Evolutionary conservation across 225 moss, liverwort and hornwort species (phyloP), one percentile per base, ranked within the genome.

Genomic region (Rhytidiadelphus loreus): DNA sequence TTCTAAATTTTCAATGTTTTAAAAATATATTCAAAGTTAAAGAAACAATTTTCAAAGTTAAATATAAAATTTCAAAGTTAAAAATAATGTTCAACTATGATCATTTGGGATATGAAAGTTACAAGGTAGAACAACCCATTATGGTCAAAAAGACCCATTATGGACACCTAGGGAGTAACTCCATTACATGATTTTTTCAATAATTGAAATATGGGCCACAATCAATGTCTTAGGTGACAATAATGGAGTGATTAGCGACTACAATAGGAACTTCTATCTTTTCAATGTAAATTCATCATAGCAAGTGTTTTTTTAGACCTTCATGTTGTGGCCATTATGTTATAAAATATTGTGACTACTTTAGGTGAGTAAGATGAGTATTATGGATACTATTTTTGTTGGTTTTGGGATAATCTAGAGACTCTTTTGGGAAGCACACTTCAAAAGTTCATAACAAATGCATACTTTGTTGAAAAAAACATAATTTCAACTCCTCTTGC

Each of bases 361-460:
- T 39, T 39, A 39, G 4, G 2, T 25, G 3, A 41, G 8, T 70
- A 70, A 39, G 8, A 39, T 14, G 24, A 69, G 5, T 25, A 70
- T 41, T 16, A 43, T 9, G 3, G 3, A 28, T 26, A 71, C 16
- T 15, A 8, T 71, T 43, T 13, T 43, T 12, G 9, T n/a, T 72
- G 28, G 3, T 16, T 28, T 28, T 1, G 3, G 6, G 3, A 17
- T 72, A 5, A 6, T 10, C 10, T 1, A 17, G 0, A 29, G 2
- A 44, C 6, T 72, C 3, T 44, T 50, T 28, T 5, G 1, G 1
- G 2, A 4, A 13, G 1, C 1, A 39, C 44, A 28, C 12, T 52
- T 50, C 33, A 8, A 50, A 50, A 52, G 52, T 19, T 21, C 75
- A 50, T 13, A 50, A 8, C 5, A 13, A 33, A 33, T 22, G 33